Conservation (phyloP, 2,329 filamentous ascomycete genomes). For the Fusarium multiceps region DNA sequence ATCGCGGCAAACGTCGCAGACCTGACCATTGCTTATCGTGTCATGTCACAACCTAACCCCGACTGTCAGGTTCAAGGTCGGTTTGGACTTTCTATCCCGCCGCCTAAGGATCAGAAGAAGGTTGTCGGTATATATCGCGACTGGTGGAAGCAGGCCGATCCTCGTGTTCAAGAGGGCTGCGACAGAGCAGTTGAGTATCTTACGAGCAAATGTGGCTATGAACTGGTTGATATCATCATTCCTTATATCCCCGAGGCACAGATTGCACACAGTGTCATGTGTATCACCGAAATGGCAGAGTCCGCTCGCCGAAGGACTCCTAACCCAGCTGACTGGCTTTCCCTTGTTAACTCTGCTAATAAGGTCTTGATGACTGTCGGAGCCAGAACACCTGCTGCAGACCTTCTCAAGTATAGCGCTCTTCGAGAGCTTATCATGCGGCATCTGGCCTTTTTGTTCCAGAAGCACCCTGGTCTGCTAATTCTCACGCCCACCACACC, state of each 20-base stretch:
- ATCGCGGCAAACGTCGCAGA: conserved; percentile 81
- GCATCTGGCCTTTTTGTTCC: conserved; percentile 78
- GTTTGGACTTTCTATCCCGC: conserved; percentile 70
- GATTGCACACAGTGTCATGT: conserved; percentile 80
- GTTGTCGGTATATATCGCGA: conserved; percentile 77
- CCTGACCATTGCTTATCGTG: conserved; percentile 82
- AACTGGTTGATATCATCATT: conserved; percentile 69
- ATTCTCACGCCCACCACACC: conserved; percentile 84
- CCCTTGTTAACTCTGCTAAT: conserved; percentile 72
- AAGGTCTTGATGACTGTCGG: conserved; percentile 75
- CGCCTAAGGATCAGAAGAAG: conserved; percentile 59
- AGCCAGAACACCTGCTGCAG: conserved; percentile 71
- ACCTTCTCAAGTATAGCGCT: conserved; percentile 78
- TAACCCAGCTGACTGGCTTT: conserved; percentile 62
- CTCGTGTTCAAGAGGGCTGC: conserved; percentile 71
- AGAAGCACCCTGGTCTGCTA: conserved; percentile 77
- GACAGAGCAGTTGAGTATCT: conserved; percentile 70
- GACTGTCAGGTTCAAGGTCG: conserved; percentile 67
- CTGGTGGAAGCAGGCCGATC: conserved; percentile 64
- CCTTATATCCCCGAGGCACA: conserved; percentile 78
- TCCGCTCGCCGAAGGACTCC: conserved; percentile 56
- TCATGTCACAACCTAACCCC: conserved; percentile 80
- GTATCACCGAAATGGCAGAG: conserved; percentile 76
- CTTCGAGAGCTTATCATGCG: conserved; percentile 82
- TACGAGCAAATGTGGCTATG: conserved; percentile 60